Percentiles rank a stretch among this genome's conserved stretches.
Conservation (phyloP, 2,329 filamentous ascomycete species). For the Myriosclerotinia curreyana region DNA sequence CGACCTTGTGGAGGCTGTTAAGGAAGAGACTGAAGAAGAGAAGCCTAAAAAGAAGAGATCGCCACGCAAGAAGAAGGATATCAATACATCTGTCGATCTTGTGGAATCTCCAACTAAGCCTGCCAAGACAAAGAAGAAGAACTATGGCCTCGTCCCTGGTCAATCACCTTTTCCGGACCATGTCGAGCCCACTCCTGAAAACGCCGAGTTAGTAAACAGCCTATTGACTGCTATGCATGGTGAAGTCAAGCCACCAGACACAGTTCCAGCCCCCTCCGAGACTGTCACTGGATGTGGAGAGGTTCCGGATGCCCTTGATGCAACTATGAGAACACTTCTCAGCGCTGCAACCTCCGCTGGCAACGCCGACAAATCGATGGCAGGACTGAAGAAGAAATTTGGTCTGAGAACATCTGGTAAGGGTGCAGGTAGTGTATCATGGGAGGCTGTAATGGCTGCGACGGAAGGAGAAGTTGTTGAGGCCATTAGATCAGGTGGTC, state of each 20-base stretch:
- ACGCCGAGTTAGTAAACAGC: conserved; percentile 66
- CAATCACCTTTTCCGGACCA: conserved; percentile 67
- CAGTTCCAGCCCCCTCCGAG: conserved; percentile 66
- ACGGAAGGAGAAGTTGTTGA: conserved; percentile 59
- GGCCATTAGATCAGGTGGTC: conserved; percentile 67
- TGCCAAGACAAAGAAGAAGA: conserved; percentile 40
- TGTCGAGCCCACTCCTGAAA: conserved; percentile 59
- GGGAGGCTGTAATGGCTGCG: conserved; percentile 65
- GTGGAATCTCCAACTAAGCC: conserved; percentile 11
- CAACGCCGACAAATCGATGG: conserved; percentile 62
- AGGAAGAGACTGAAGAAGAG: conserved; percentile 13
- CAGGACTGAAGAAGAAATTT: conserved; percentile 61
- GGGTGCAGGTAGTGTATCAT: conserved; percentile 70
- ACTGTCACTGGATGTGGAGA: conserved; percentile 66
- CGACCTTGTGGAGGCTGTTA: neutral
- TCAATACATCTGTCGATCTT: conserved; percentile 17
- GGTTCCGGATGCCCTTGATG: conserved; percentile 54
- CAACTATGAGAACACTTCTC: conserved; percentile 51
- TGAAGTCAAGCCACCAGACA: conserved; percentile 59
- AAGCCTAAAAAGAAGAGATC: conserved; percentile 25
- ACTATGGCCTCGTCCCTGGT: conserved; percentile 54
- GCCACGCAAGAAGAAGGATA: conserved; percentile 16
- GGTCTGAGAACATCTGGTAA: conserved; percentile 60
- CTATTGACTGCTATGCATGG: conserved; percentile 67
- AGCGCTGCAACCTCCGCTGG: conserved; percentile 51